Conservation (phyloP, 768 basidiomycete species). For the Pulveroboletus sp. region DNA sequence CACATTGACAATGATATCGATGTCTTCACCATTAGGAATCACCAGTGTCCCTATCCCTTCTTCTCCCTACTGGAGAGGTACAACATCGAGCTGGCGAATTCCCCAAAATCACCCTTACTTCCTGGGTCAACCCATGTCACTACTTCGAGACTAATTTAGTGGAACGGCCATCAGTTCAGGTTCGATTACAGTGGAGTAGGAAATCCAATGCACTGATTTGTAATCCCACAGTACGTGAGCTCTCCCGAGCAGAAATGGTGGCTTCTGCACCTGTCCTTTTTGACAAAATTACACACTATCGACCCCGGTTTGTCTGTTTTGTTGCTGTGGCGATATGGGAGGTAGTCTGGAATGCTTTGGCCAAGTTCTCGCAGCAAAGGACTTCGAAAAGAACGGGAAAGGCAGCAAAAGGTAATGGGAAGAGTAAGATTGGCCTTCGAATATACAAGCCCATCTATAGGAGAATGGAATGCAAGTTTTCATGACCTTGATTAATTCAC, state of each 20-base stretch:
- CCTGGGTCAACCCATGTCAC: background rate
- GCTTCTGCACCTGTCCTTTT: conserved; percentile 57
- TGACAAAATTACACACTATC: conserved; percentile 51
- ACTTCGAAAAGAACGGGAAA: conserved; percentile 3
- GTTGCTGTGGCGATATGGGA: conserved; percentile 72
- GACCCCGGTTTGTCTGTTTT: conserved; percentile 72
- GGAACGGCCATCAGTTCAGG: conserved; percentile 64
- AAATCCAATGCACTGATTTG: background rate
- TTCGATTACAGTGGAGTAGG: conserved; percentile 18
- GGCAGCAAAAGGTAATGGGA: conserved; percentile 6
- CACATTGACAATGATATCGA: background rate
- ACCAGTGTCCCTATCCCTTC: conserved; percentile 48
- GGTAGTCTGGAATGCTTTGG: conserved; percentile 34
- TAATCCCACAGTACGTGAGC: conserved; percentile 47
- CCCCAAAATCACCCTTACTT: background rate
- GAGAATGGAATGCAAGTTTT: conserved; percentile 5
- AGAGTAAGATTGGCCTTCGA: conserved; percentile 21
- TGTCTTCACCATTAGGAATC: conserved; percentile 44
- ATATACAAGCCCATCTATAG: conserved; percentile 19
- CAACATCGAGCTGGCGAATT: conserved; percentile 63
- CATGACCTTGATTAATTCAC: background rate
- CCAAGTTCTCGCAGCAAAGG: conserved; percentile 20
- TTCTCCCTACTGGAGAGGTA: conserved; percentile 53
- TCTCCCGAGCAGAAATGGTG: conserved; percentile 50
- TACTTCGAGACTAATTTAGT: conserved; percentile 76